phyloP scores from a whole-genome alignment of 176 grass and related monocot species.

The barley (Hordeum vulgare) region MorexV3_pseudomolecules_assembly NC_058524.1:547111076-547111575 shows the following conservation, averaged over 20 bases:
- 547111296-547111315: slow-evolving; percentile 94
- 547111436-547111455: neutral
- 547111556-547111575: neutral
- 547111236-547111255: slow-evolving; percentile 39
- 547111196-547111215: slow-evolving; percentile 23
- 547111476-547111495: neutral
- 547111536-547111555: slow-evolving; percentile 7
- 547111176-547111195: slow-evolving; percentile 31
- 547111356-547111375: neutral
- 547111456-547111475: neutral
- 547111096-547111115: slow-evolving; percentile 93
- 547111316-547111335: slow-evolving; percentile 85
- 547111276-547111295: slow-evolving; percentile 39
- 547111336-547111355: neutral
- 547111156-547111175: slow-evolving; percentile 90
- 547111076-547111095: slow-evolving; percentile 27
- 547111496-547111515: neutral
- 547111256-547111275: slow-evolving; percentile 32
- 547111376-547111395: neutral
- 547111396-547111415: neutral
- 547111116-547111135: slow-evolving; percentile 95
- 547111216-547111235: slow-evolving; percentile 36
- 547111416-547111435: neutral
- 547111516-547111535: neutral
- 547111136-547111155: slow-evolving; percentile 99